A percentile compares a stretch with the other conserved stretches of the same genome.
Evolutionary conservation across 441 rosid genomes (phyloP).

Genomic region (Erysimum cheiri): DNA sequence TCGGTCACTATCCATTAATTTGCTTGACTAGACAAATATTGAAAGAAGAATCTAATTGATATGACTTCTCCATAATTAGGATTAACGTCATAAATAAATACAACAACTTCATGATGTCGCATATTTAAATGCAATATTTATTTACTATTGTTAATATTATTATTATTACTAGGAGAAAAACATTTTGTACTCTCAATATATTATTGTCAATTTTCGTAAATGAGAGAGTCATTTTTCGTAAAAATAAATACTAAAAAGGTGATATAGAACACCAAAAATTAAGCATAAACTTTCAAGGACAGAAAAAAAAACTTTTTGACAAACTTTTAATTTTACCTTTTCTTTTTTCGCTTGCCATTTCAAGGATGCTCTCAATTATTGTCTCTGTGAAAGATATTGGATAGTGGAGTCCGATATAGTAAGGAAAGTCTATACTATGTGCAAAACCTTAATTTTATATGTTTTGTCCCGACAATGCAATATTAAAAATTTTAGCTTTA

Average conservation of each 20-base stretch:
- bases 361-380: constrained; percentile 43
- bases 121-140: too few species aligned
- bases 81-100: constrained; percentile 10
- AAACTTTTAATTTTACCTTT: constrained; percentile 6
- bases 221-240: neutral
- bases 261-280: constrained; percentile 4
- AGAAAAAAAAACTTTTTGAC: constrained; percentile 13
- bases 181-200: too few species aligned
- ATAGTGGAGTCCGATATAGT: constrained; percentile 41
- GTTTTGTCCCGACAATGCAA: constrained; percentile 30
- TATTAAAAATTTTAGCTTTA: constrained; percentile 13
- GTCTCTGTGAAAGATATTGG: constrained; percentile 37
- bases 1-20: constrained; percentile 34
- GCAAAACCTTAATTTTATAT: constrained; percentile 35
- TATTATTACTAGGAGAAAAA: too few species aligned
- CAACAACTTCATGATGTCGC: neutral
- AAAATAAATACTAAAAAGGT: too few species aligned
- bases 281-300: constrained; percentile 27
- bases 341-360: constrained; percentile 35
- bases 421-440: constrained; percentile 37
- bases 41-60: constrained; percentile 32
- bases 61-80: constrained; percentile 21
- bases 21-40: constrained; percentile 16
- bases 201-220: too few species aligned
- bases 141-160: too few species aligned